Percentiles rank a stretch among this genome's conserved stretches.
phyloP scores from a whole-genome alignment of 331 rosid genomes.

The Telfairia occidentalis region DNA sequence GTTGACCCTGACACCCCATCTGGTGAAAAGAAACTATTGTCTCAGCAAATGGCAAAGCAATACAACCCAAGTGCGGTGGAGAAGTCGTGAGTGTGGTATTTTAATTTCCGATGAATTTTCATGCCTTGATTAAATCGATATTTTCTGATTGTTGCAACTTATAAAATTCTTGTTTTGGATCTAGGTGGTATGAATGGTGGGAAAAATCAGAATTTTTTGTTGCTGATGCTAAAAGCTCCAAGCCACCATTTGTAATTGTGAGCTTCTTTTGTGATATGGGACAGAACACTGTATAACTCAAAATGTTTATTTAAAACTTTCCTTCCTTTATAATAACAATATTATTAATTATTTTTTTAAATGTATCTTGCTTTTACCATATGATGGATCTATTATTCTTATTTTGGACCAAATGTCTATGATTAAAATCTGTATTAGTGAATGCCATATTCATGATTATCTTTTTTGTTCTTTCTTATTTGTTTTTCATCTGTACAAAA shows the following conservation, averaged over 20 bases:
- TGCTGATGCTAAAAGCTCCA: constrained; percentile 77
- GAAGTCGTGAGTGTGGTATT: constrained; percentile 53
- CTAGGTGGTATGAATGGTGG: constrained; percentile 97
- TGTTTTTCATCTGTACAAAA: neutral
- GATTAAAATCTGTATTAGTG: neutral
- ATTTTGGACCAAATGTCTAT: neutral
- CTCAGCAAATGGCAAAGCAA: constrained; percentile 68
- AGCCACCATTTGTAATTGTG: constrained; percentile 77
- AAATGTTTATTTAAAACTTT: neutral
- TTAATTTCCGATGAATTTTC: neutral
- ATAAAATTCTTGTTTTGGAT: constrained; percentile 15
- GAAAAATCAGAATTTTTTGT: constrained; percentile 65
- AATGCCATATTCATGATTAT: neutral
- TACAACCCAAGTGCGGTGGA: constrained; percentile 67
- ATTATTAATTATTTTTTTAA: too few species aligned
- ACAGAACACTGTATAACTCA: neutral
- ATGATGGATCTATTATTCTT: neutral
- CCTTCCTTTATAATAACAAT: neutral
- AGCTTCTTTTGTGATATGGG: constrained; percentile 21
- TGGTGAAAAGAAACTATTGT: constrained; percentile 62
- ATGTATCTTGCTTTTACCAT: neutral
- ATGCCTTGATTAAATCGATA: neutral
- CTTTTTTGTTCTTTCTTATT: neutral
- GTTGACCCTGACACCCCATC: constrained; percentile 62
- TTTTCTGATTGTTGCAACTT: constrained; percentile 1